These are phyloP conservation scores for Trichosporon inkin DNA, from an alignment of 1,284 basidiomycete species.

Conservation along the genomic window DNA sequence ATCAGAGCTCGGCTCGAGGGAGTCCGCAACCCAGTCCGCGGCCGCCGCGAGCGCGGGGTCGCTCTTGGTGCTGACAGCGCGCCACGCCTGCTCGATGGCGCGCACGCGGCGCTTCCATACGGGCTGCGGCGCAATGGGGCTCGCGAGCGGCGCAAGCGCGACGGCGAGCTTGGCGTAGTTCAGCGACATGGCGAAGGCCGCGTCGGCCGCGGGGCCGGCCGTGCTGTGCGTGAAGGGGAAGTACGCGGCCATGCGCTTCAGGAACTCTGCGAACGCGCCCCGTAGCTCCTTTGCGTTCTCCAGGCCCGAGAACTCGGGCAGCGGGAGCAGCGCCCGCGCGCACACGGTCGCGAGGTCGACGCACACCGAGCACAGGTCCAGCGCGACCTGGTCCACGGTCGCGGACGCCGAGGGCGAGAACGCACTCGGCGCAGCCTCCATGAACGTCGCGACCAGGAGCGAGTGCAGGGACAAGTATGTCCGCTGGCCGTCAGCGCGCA, in stretches of 20 bases:
- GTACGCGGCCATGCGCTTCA: conserved; percentile 62
- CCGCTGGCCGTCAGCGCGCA: conserved; percentile 24
- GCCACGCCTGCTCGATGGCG: conserved; percentile 37
- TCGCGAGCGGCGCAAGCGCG: conserved; percentile 31
- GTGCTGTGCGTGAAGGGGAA: conserved; percentile 63
- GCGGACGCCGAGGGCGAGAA: conserved; percentile 58
- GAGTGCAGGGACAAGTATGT: conserved; percentile 61
- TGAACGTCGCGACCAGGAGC: conserved; percentile 70
- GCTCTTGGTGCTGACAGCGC: conserved; percentile 2
- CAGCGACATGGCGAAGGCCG: conserved; percentile 55
- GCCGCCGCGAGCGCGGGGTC: conserved; percentile 31
- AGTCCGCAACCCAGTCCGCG: conserved; percentile 63
- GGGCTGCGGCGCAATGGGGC: conserved; percentile 18
- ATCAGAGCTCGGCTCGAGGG: conserved; percentile 53
- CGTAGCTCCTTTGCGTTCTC: conserved; percentile 24
- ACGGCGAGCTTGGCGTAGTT: conserved; percentile 53
- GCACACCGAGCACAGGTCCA: conserved; percentile 62
- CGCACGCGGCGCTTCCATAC: conserved; percentile 32
- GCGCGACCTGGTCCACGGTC: conserved; percentile 50
- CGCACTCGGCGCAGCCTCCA: conserved; percentile 75
- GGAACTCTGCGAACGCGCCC: conserved; percentile 31
- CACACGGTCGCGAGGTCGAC: conserved; percentile 62
- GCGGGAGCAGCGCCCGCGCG: conserved; percentile 58
- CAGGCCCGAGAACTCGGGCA: background rate
- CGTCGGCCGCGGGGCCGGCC: conserved; percentile 9